Base-by-base conservation (phyloP, 768 basidiomycete genomes). In the Lactarius indigo region DNA sequence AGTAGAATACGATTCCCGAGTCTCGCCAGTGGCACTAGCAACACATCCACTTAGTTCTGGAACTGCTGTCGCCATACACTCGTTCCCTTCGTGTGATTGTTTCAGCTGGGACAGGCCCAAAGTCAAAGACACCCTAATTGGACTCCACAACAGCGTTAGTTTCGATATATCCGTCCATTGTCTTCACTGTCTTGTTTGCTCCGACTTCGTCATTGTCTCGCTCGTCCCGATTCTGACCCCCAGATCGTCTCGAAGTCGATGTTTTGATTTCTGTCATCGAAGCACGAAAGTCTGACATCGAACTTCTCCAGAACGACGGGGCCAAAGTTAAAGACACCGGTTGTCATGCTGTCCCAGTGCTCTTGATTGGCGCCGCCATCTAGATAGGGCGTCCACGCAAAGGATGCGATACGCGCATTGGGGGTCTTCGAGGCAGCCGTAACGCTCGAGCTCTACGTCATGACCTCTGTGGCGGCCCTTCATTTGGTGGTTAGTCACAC, bases 261-360 rank as follows among this genome's bases (percentile, higher is more conserved):
- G 59, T 96, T 96, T 74, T 95, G 93, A 75, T 95, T 95, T 10
- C 94, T 91, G 73, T 96, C 96, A 7, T 98, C 95, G 58, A 98
- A 83, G 74, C 98, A 94, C 1, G 93, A 96, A 26, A 97, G 84
- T 77, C 89, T 92, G 70, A 99, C 96, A 74, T 99, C 95, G 76
- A 98, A 98, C 89, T 98, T 98, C 80, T 98, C 96, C 0, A 96
- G 96, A 2, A 98, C 95, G 42, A 97, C 93, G 4, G 96, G 96
- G 76, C 98, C 98, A 78, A 97, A 98, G 76, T 96, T 94, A 60
- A 97, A 94, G 70, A 94, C 91, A 2, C 92, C 92, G 0, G 90
- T 91, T 10, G 94, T 95, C 91, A 94, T 93, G 89, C 90, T 92
- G 69, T 13, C 10, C 12, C 59, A 66, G 8, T 64, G 31, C 57